Conservation (phyloP, 2,329 filamentous ascomycete species). For the Macrophomina phaseolina region DNA sequence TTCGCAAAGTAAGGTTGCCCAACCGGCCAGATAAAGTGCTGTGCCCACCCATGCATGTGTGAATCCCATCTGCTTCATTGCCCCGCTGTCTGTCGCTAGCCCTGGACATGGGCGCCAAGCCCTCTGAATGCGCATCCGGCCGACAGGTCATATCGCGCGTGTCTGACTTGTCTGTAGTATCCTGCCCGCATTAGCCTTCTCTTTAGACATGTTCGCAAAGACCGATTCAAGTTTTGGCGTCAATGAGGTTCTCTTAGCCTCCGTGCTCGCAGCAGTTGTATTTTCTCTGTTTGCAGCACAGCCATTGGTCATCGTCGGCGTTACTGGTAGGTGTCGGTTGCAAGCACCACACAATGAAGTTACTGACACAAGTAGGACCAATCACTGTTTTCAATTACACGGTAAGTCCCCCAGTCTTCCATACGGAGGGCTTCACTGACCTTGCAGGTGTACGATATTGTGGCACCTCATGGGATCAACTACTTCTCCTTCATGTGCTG, state of each 20-base stretch:
- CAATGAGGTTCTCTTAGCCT: conserved; percentile 87
- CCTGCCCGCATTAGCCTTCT: conserved; percentile 84
- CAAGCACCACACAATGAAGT: not conserved
- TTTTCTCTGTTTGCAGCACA: conserved; percentile 82
- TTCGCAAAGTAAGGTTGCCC: conserved; percentile 76
- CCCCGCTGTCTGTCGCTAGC: too few relatives aligned
- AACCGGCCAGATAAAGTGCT: not conserved
- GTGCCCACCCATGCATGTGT: not conserved
- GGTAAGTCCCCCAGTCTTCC: conserved; percentile 37
- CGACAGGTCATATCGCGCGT: not conserved
- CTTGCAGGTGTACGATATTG: conserved; percentile 74
- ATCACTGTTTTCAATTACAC: conserved; percentile 96
- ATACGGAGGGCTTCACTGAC: not conserved
- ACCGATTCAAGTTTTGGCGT: conserved; percentile 85
- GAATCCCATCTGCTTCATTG: not conserved
- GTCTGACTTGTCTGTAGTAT: conserved; percentile 63
- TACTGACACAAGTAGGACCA: conserved; percentile 59
- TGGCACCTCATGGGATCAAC: conserved; percentile 75
- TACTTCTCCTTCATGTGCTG: conserved; percentile 92
- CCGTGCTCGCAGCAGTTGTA: conserved; percentile 80
- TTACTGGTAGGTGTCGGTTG: conserved; percentile 64
- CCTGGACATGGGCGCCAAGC: too few relatives aligned
- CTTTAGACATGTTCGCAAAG: conserved; percentile 90
- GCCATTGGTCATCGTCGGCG: conserved; percentile 87
- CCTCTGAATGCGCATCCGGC: too few relatives aligned